Conservation (phyloP, 352 stramenopile species). For the Phytophthora chlamydospora region DNA sequence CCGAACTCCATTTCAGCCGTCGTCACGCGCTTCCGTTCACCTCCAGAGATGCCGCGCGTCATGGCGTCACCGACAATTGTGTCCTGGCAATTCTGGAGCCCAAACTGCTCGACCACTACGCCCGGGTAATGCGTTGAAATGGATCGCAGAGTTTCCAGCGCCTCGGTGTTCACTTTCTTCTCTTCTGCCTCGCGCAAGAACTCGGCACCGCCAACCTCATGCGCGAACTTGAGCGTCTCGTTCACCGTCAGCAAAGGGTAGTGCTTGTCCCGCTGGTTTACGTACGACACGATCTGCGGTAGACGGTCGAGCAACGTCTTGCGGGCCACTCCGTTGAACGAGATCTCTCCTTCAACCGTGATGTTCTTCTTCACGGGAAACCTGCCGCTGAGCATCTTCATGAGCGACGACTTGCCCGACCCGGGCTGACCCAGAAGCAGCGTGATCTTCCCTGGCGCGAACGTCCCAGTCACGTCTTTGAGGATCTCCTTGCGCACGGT, state of each 20-base stretch:
- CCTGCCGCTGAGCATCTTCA: background rate
- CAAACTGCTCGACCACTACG: constrained; percentile 33
- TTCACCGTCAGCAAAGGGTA: constrained; percentile 1
- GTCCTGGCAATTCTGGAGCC: background rate
- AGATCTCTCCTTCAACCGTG: constrained; percentile 11
- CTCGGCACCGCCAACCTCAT: background rate
- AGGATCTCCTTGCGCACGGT: constrained; percentile 28
- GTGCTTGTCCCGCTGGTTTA: constrained; percentile 2
- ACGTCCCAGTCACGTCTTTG: constrained; percentile 7
- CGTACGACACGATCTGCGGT: background rate
- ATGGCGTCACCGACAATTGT: constrained; percentile 46
- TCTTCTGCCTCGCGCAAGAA: constrained; percentile 9
- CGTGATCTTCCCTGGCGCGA: constrained; percentile 3
- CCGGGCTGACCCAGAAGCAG: background rate
- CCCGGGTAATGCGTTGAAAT: constrained; percentile 27
- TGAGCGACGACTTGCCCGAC: too few species aligned
- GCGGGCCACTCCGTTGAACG: background rate
- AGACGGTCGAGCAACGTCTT: constrained; percentile 1
- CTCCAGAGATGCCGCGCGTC: constrained; percentile 62
- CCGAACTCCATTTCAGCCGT: constrained; percentile 25
- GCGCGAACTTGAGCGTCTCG: constrained; percentile 1
- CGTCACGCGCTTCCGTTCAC: constrained; percentile 65
- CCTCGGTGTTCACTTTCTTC: background rate
- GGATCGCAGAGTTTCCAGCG: constrained; percentile 5
- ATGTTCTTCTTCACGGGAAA: constrained; percentile 24